Evolutionary conservation across 768 basidiomycete genomes (phyloP).

Genomic region (Hypholoma sublateritium): DNA sequence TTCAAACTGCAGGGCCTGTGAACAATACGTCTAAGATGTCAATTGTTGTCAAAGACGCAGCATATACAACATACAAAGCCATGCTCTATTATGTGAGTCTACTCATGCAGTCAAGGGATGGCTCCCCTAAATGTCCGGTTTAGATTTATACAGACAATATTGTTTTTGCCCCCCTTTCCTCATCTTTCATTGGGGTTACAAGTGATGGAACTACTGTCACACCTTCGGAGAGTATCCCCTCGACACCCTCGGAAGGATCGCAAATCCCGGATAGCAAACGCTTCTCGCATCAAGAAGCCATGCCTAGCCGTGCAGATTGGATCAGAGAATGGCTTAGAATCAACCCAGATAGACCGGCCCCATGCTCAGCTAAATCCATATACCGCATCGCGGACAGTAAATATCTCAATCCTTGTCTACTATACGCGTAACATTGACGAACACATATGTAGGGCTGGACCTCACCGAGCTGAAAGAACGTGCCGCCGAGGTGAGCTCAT

Average conservation of each 20-base stretch:
- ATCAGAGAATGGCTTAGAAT: slow-evolving; percentile 64
- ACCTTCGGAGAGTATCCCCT: slow-evolving; percentile 19
- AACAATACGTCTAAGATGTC: slow-evolving; percentile 19
- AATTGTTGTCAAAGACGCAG: slow-evolving; percentile 50
- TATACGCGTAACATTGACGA: background rate
- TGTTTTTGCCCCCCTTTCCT: slow-evolving; percentile 81
- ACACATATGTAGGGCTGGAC: slow-evolving; percentile 55
- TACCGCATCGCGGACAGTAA: slow-evolving; percentile 82
- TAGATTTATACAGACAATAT: slow-evolving; percentile 87
- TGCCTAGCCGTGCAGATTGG: slow-evolving; percentile 59
- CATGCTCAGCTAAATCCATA: slow-evolving; percentile 81
- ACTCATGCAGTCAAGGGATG: background rate
- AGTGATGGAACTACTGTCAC: slow-evolving; percentile 23
- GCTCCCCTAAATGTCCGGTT: background rate
- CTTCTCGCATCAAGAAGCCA: slow-evolving; percentile 19
- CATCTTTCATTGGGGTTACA: slow-evolving; percentile 48
- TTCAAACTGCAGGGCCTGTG: background rate
- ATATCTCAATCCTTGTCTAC: slow-evolving; percentile 21
- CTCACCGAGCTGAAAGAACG: slow-evolving; percentile 70
- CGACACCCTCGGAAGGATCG: slow-evolving; percentile 30
- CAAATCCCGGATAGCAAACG: slow-evolving; percentile 21
- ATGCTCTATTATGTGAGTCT: slow-evolving; percentile 71
- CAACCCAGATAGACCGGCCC: slow-evolving; percentile 61
- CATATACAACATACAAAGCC: slow-evolving; percentile 44
- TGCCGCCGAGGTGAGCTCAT: slow-evolving; percentile 49